Base-by-base conservation (phyloP, 805 yeast genomes). In the Maudiozyma barnettii region DNA sequence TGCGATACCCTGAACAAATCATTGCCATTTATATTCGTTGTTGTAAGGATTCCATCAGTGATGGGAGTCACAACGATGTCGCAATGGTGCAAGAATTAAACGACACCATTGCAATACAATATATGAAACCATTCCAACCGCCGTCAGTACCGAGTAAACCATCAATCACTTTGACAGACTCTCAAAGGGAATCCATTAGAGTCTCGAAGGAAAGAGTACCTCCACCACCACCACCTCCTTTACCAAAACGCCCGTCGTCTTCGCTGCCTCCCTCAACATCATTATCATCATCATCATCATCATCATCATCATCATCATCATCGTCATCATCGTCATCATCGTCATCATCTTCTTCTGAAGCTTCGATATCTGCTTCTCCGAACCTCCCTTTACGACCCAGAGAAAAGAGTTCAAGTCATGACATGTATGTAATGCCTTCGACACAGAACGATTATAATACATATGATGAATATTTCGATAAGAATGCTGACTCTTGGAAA, bases 11-110 rank as follows among this genome's bases (percentile, higher is more conserved):
- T 0, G 66, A 70, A 4, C 82, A 79, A 51, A 71, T 93, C 0
- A 52, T 75, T 20, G 95, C 84, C 1, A 86, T 93, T 4, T 90
- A 79, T 60, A 84, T 93, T 33, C 70, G 98, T 39, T 85, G 84
- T 43, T 85, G 95, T 5, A 74, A 75, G 10, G 74, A 75, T 39
- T 82, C 91, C 0, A 70, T 85, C 57, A 80, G 84, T n/a, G 78
- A 76, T 43, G 51, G 68, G 31, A 76, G 76, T 23, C 77, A 57
- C 13, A 53, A 44, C 16, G 55, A 52, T 35, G 46, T 51, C 1
- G 53, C 56, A 14, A 56, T 60, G 20, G 51, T 59, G 60, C 49
- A 61, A n/a, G 59, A 60, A 44, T 48, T 68, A 44, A 69, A 64
- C 39, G 50, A 49, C 5, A 51, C 55, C 38, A 60, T 60, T 13